phyloP scores from a whole-genome alignment of 108 stramenopile species.

The Cyclotella baltica region DNA sequence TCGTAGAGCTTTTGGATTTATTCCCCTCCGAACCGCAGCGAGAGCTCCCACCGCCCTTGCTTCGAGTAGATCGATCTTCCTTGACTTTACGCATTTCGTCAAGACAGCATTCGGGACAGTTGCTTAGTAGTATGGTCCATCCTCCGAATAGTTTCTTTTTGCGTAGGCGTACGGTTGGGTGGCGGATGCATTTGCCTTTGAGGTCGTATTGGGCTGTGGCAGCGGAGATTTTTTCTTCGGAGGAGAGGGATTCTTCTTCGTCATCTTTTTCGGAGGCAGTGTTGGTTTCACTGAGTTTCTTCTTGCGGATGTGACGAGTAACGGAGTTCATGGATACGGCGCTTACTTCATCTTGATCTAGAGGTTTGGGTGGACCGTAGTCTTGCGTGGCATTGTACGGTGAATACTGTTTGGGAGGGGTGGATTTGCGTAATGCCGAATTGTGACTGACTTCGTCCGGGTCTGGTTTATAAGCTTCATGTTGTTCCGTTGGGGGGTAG shows the following conservation, averaged over 20 bases:
- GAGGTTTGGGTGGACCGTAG: not conserved
- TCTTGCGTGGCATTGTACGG: no score
- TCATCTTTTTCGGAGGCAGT: slow-evolving; percentile 19
- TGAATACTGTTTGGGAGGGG: not conserved
- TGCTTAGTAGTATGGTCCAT: slow-evolving; percentile 32
- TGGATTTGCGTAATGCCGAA: not conserved
- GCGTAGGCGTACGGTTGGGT: slow-evolving; percentile 35
- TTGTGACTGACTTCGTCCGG: not conserved
- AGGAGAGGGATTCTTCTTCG: slow-evolving; percentile 5
- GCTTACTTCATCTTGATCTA: slow-evolving; percentile 45
- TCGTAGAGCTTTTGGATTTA: not conserved
- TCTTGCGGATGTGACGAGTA: slow-evolving; percentile 13
- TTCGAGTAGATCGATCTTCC: slow-evolving; percentile 13
- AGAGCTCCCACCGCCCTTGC: not conserved
- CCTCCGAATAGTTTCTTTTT: slow-evolving; percentile 38
- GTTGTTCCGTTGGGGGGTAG: not conserved
- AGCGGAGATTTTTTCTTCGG: slow-evolving; percentile 21
- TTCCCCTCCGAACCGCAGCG: slow-evolving; percentile 1
- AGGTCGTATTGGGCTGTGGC: slow-evolving; percentile 36
- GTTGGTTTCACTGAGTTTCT: not conserved
- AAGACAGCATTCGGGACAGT: slow-evolving; percentile 53
- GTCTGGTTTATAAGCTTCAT: not conserved
- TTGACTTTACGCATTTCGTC: slow-evolving; percentile 45
- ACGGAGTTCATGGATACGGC: slow-evolving; percentile 45
- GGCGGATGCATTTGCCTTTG: slow-evolving; percentile 40